Evolutionary conservation across 768 basidiomycete species (phyloP).

Genomic region (Boletus bicolor): DNA sequence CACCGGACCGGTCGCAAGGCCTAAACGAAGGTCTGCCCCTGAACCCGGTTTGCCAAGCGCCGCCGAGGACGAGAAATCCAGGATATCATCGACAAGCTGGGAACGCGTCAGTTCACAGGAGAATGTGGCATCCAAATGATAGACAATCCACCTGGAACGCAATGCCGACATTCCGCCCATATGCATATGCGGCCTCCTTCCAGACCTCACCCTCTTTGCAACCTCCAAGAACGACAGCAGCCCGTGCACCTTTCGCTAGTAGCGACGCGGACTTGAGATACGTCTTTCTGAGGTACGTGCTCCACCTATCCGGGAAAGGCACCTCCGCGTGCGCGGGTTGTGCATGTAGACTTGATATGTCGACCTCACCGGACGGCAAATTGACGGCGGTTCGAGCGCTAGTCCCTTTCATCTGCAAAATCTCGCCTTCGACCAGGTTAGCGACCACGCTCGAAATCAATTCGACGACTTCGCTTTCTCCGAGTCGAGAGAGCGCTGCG

Average conservation of each 20-base stretch:
- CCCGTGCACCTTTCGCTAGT: constrained; percentile 84
- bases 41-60: constrained; percentile 83
- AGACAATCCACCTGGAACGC: constrained; percentile 80
- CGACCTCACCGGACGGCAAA: constrained; percentile 11
- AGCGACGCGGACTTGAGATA: constrained; percentile 91
- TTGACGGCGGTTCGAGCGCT: background rate
- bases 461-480: constrained; percentile 88
- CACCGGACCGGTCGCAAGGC: constrained; percentile 82
- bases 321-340: constrained; percentile 30
- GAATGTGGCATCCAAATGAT: background rate
- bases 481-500: constrained; percentile 82
- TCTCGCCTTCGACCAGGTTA: constrained; percentile 96
- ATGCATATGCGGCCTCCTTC: constrained; percentile 89
- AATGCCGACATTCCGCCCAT: constrained; percentile 86
- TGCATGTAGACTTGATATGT: constrained; percentile 42
- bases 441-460: constrained; percentile 88
- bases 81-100: constrained; percentile 91
- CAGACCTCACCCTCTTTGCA: constrained; percentile 70
- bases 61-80: constrained; percentile 83
- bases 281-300: constrained; percentile 83
- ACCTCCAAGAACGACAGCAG: constrained; percentile 86
- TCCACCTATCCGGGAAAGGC: constrained; percentile 54
- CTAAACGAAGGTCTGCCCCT: constrained; percentile 78
- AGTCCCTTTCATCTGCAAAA: constrained; percentile 62
- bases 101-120: background rate